Percentiles rank a stretch among this genome's conserved stretches.
Evolutionary conservation across 2,329 filamentous ascomycete genomes (phyloP).

Genomic region (Alternaria hordeiaustralica): DNA sequence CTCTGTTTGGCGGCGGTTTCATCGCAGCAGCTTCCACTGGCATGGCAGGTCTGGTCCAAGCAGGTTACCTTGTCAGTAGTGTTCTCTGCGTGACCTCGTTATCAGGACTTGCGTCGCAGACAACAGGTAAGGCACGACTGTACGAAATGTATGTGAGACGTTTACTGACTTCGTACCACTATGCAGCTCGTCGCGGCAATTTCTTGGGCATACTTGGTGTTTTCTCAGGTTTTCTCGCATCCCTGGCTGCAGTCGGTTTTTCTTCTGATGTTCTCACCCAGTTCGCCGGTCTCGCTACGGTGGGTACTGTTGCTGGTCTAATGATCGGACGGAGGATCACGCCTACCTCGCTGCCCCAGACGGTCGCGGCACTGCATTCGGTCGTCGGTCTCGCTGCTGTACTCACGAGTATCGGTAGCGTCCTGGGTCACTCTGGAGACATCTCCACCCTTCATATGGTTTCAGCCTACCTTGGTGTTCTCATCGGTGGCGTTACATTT

Average conservation of each 20-base stretch:
- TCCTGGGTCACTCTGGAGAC: conserved; percentile 76
- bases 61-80: conserved; percentile 84
- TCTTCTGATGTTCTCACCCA: conserved; percentile 78
- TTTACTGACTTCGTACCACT: not conserved
- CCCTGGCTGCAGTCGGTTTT: conserved; percentile 81
- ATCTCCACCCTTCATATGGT: conserved; percentile 82
- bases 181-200: conserved; percentile 76
- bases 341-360: conserved; percentile 86
- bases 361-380: conserved; percentile 85
- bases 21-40: conserved; percentile 80
- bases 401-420: conserved; percentile 84
- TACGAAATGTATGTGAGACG: not conserved
- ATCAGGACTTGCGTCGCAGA: conserved; percentile 80
- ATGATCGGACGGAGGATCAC: conserved; percentile 86
- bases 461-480: conserved; percentile 82
- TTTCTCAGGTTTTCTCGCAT: conserved; percentile 80
- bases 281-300: conserved; percentile 75
- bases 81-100: conserved; percentile 82
- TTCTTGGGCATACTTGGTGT: conserved; percentile 87
- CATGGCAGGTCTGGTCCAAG: conserved; percentile 83
- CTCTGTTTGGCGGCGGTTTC: conserved; percentile 81
- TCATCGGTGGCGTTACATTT: conserved; percentile 87
- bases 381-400: conserved; percentile 90
- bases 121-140: conserved; percentile 56
- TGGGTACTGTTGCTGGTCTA: conserved; percentile 73